Evolutionary conservation across 495 filamentous ascomycete species (phyloP).

Genomic region (Penicillium cosmopolitanum): DNA sequence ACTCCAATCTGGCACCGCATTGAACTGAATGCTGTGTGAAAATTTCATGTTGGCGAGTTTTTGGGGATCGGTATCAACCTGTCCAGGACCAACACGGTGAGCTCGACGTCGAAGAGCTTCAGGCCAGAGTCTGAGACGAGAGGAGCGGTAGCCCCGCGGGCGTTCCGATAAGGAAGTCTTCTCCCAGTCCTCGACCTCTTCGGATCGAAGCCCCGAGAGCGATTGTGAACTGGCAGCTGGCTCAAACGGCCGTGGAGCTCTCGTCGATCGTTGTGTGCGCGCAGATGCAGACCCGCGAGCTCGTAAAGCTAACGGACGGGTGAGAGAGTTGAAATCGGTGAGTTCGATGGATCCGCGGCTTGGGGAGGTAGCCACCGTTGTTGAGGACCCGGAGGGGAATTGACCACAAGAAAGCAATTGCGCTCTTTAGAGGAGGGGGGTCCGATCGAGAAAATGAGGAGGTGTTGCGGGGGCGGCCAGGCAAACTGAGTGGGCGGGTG

Average conservation of each 20-base stretch:
- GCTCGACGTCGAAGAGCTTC: constrained; percentile 42
- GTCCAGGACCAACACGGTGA: constrained; percentile 24
- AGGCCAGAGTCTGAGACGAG: constrained; percentile 41
- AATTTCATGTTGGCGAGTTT: constrained; percentile 91
- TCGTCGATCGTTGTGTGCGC: constrained; percentile 8
- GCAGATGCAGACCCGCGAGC: constrained; percentile 10
- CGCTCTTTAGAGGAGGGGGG: constrained; percentile 14
- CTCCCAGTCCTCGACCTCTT: constrained; percentile 15
- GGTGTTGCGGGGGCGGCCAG: constrained; percentile 24
- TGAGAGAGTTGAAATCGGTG: constrained; percentile 36
- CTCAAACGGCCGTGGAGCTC: constrained; percentile 8
- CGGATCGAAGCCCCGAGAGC: constrained; percentile 15
- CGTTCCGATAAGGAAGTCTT: constrained; percentile 15
- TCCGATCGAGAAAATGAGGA: constrained; percentile 16
- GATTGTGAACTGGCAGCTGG: constrained; percentile 21
- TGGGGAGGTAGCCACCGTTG: constrained; percentile 35
- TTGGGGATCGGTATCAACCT: constrained; percentile 32
- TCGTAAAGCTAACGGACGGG: constrained; percentile 13
- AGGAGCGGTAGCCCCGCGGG: constrained; percentile 22
- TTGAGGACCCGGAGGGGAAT: constrained; percentile 24
- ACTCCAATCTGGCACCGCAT: constrained; percentile 98
- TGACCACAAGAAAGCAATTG: constrained; percentile 23
- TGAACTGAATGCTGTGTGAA: constrained; percentile 99
- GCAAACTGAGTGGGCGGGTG: constrained; percentile 14
- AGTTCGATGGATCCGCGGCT: constrained; percentile 41